Conservation (phyloP, 164 flowering plant species). For the Vitis riparia region DNA sequence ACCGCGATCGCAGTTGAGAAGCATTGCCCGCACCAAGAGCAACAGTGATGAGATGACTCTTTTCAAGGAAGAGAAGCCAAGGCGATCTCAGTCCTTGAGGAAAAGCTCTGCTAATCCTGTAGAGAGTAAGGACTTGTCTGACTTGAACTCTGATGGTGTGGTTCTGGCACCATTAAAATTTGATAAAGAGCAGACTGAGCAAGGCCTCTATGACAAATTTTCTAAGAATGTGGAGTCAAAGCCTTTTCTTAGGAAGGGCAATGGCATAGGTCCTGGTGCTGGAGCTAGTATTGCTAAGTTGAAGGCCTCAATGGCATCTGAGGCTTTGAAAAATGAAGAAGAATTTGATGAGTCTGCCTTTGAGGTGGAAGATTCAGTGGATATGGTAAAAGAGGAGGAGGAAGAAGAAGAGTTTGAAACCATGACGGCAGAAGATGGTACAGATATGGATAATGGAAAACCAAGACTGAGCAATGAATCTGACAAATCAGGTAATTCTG, state of each 20-base stretch:
- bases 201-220: slow-evolving; percentile 29
- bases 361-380: slow-evolving; percentile 48
- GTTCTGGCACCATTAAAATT: slow-evolving; percentile 45
- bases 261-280: slow-evolving; percentile 60
- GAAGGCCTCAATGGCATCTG: slow-evolving; percentile 52
- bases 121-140: slow-evolving; percentile 51
- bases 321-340: slow-evolving; percentile 41
- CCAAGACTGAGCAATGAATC: slow-evolving; percentile 51
- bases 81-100: slow-evolving; percentile 54
- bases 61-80: slow-evolving; percentile 69
- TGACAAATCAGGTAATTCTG: slow-evolving; percentile 53
- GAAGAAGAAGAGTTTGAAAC: slow-evolving; percentile 53
- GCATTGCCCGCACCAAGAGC: slow-evolving; percentile 65
- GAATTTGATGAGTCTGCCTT: slow-evolving; percentile 42
- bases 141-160: slow-evolving; percentile 45
- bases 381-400: slow-evolving; percentile 38
- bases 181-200: slow-evolving; percentile 53
- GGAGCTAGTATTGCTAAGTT: slow-evolving; percentile 43
- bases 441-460: slow-evolving; percentile 41
- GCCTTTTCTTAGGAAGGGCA: slow-evolving; percentile 66
- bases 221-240: slow-evolving; percentile 43
- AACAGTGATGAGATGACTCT: slow-evolving; percentile 49
- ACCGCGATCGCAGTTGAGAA: slow-evolving; percentile 55
- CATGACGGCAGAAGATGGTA: slow-evolving; percentile 35
- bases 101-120: slow-evolving; percentile 51